Conservation (phyloP, 768 basidiomycete genomes). For the Boletus pseudopeckii region DNA sequence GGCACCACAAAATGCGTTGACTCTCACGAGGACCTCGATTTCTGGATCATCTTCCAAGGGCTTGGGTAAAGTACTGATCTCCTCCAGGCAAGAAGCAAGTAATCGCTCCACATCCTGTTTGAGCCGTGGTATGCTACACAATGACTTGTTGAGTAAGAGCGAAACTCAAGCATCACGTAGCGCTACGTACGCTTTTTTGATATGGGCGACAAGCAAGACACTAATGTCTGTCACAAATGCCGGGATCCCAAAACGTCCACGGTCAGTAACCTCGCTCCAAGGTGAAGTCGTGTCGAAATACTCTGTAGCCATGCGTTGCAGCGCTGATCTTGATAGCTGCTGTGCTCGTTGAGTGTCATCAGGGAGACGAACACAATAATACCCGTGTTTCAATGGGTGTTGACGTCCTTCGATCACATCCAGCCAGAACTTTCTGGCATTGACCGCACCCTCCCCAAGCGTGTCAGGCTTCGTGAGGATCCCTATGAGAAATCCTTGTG, state of each 20-base stretch:
- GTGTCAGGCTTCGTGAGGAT: constrained; percentile 71
- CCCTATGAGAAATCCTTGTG: constrained; percentile 34
- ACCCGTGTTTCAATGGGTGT: constrained; percentile 53
- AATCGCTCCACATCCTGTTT: constrained; percentile 37
- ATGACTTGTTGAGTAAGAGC: background rate
- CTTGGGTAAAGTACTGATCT: constrained; percentile 41
- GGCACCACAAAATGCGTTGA: constrained; percentile 44
- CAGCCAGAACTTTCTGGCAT: constrained; percentile 43
- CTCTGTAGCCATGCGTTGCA: constrained; percentile 34
- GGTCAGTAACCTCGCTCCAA: constrained; percentile 49
- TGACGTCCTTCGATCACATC: constrained; percentile 46
- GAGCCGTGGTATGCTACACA: constrained; percentile 47
- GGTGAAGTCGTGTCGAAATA: constrained; percentile 51
- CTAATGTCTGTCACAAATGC: constrained; percentile 52
- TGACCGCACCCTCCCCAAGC: constrained; percentile 41
- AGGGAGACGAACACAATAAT: constrained; percentile 66
- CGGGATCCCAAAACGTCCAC: constrained; percentile 52
- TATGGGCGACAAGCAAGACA: constrained; percentile 47
- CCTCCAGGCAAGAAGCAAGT: constrained; percentile 33
- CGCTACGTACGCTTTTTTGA: constrained; percentile 47
- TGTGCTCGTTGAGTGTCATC: constrained; percentile 51
- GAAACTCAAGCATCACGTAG: background rate
- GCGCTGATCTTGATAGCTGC: constrained; percentile 34
- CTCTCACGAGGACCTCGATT: constrained; percentile 42
- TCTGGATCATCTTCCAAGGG: constrained; percentile 38